A percentile compares a stretch with the other conserved stretches of the same genome.
These are phyloP conservation scores for Metarhizium sp. DNA, from an alignment of 2,329 filamentous ascomycete species.

Conservation along the genomic window DNA sequence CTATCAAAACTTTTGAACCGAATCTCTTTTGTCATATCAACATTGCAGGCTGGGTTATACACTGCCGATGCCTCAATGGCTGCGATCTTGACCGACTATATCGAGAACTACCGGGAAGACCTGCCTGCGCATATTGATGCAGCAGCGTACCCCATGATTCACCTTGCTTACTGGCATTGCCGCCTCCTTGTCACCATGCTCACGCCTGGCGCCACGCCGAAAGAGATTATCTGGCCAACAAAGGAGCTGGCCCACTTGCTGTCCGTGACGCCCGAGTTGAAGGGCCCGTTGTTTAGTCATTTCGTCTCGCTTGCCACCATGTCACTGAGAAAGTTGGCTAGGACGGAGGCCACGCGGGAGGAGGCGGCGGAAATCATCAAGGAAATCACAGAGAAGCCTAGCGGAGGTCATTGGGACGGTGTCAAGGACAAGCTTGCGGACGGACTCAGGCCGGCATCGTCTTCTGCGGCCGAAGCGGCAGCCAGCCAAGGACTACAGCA, in stretches of 20 bases:
- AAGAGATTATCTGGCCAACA: constrained; percentile 51
- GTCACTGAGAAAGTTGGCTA: constrained; percentile 50
- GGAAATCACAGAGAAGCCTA: constrained; percentile 45
- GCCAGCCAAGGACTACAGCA: constrained; percentile 49
- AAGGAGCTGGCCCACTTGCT: constrained; percentile 51
- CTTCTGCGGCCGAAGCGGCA: constrained; percentile 23
- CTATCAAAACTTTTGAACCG: constrained; percentile 45
- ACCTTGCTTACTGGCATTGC: constrained; percentile 62
- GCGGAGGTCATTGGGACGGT: constrained; percentile 46
- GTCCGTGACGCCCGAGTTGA: constrained; percentile 40
- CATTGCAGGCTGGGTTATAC: constrained; percentile 23
- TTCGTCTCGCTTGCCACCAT: constrained; percentile 51
- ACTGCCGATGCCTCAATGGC: constrained; percentile 25
- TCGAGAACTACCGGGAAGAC: constrained; percentile 56
- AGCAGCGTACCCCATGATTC: constrained; percentile 43
- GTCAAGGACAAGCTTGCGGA: constrained; percentile 36
- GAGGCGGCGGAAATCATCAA: constrained; percentile 47
- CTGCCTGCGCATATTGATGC: constrained; percentile 49
- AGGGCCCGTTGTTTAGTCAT: constrained; percentile 59
- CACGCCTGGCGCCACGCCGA: constrained; percentile 42
- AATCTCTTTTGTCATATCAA: constrained; percentile 28
- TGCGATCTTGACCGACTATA: constrained; percentile 25
- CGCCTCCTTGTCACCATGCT: constrained; percentile 55
- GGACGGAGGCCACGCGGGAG: constrained; percentile 43
- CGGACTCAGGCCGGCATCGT: constrained; percentile 24